Evolutionary conservation across 306 rosid species (phyloP).

Genomic region (Hippophae gyantsensis): DNA sequence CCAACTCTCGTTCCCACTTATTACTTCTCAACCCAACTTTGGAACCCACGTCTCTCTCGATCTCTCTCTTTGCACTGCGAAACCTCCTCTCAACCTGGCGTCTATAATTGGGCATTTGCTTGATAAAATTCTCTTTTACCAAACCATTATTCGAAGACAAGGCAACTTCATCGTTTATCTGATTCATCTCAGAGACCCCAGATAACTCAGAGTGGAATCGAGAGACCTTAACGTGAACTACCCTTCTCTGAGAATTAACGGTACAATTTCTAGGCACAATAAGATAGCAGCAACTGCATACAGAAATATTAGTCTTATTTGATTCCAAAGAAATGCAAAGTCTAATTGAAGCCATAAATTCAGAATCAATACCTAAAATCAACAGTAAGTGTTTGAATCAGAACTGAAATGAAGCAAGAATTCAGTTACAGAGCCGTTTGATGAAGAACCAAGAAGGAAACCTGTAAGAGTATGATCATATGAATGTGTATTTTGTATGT

Average conservation of each 20-base stretch:
- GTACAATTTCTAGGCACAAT: slow-evolving; percentile 26
- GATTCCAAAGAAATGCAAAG: slow-evolving; percentile 40
- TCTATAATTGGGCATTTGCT: slow-evolving; percentile 19
- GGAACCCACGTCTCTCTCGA: slow-evolving; percentile 22
- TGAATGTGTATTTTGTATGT: no score
- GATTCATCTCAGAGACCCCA: slow-evolving; percentile 10
- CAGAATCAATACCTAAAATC: slow-evolving; percentile 3
- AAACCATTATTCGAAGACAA: slow-evolving; percentile 5
- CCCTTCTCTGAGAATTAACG: slow-evolving; percentile 30
- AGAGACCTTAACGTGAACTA: slow-evolving; percentile 25
- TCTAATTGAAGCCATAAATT: slow-evolving; percentile 52
- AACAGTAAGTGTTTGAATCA: neutral
- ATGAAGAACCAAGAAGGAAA: no score
- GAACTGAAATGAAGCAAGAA: neutral
- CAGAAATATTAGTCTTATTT: slow-evolving; percentile 21
- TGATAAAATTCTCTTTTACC: slow-evolving; percentile 9
- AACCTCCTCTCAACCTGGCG: slow-evolving; percentile 22
- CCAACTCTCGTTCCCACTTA: slow-evolving; percentile 23
- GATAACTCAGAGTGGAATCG: slow-evolving; percentile 23
- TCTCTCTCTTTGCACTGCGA: slow-evolving; percentile 16
- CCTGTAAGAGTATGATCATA: no score
- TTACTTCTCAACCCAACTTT: slow-evolving; percentile 24
- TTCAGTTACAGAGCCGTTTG: neutral
- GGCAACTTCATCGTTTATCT: slow-evolving; percentile 6
- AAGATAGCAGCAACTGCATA: slow-evolving; percentile 11